Base-by-base conservation (phyloP, 2,329 filamentous ascomycete species). In the Monilinia fructigena region DNA sequence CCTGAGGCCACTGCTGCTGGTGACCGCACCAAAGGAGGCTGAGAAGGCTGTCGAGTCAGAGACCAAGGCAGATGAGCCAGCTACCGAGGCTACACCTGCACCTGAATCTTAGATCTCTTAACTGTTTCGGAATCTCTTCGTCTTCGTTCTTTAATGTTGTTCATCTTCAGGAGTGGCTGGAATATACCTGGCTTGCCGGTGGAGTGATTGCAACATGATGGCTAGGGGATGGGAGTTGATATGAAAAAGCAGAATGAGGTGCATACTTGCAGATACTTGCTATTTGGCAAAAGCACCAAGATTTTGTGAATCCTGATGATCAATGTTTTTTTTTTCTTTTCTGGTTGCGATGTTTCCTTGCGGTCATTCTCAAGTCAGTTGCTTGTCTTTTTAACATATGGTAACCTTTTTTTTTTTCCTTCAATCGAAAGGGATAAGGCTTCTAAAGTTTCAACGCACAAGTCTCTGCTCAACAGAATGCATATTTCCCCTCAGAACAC, bases 11-110 rank as follows among this genome's bases (percentile, higher is more conserved):
- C 77, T 66, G 74, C 82, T 67, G 82, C 88, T 71, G 83, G 82
- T 69, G 83, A 82, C 68, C 68, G 81, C 85, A 74, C 81, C 85
- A 59, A 88, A 89, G 83, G 88, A 91, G 77, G 83, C 86, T 77
- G 79, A 76, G 74, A 81, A 81, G 77, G 77, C 80, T 65, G 77
- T 79, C 56, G 79, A 83, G 71, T 78, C 79, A 68, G 81, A 85
- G 74, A 77, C 75, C 67, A 82, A 83, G 76, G 54, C 54, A 42
- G 73, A 74, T 54, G 73, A 74, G 69, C 71, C 71, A 67, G 73
- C 74, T 70, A 70, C 71, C 47, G 71, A 74, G 58, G 69, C 71
- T 67, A 70, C 70, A 76, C 80, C 77, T 70, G 82, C 84, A 70
- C 78, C 84, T 72, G 80, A 81, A 78, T 86, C 84, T 72, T 86